These are phyloP conservation scores for Agrocybe pediades DNA, from an alignment of 768 basidiomycete genomes.

Conservation along the genomic window DNA sequence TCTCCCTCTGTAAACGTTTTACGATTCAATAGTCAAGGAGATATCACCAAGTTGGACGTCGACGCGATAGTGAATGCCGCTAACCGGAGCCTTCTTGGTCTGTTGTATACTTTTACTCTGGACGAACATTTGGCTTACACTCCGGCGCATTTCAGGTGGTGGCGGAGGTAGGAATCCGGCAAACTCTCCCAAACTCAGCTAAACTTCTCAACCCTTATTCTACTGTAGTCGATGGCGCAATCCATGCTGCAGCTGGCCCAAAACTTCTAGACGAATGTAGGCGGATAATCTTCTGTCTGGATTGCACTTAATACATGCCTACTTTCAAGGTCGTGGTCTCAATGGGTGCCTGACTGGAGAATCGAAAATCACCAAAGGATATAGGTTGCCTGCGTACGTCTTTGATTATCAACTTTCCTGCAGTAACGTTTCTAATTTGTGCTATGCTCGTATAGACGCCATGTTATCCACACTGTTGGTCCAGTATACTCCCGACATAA, in stretches of 20 bases:
- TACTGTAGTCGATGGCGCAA: constrained; percentile 74
- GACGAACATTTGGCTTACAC: neutral
- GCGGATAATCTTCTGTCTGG: neutral
- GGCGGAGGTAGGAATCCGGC: constrained; percentile 60
- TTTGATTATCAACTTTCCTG: neutral
- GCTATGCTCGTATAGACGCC: constrained; percentile 44
- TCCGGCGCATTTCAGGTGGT: constrained; percentile 50
- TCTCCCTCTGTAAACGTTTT: neutral
- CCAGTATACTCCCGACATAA: constrained; percentile 57
- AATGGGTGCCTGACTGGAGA: constrained; percentile 72
- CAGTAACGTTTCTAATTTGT: neutral
- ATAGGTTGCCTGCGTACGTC: constrained; percentile 74
- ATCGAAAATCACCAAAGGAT: constrained; percentile 79
- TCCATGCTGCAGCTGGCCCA: constrained; percentile 74
- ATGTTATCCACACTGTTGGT: constrained; percentile 83
- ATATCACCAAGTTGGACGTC: constrained; percentile 72
- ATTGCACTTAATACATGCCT: neutral
- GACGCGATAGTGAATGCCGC: constrained; percentile 86
- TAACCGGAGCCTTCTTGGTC: constrained; percentile 71
- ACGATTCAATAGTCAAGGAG: constrained; percentile 58
- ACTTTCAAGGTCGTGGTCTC: constrained; percentile 53
- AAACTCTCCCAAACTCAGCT: neutral
- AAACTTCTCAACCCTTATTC: neutral
- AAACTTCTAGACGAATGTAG: constrained; percentile 70
- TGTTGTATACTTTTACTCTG: constrained; percentile 17